These are phyloP conservation scores for Colletotrichum aenigma DNA, from an alignment of 2,329 filamentous ascomycete species.

Conservation along the genomic window DNA sequence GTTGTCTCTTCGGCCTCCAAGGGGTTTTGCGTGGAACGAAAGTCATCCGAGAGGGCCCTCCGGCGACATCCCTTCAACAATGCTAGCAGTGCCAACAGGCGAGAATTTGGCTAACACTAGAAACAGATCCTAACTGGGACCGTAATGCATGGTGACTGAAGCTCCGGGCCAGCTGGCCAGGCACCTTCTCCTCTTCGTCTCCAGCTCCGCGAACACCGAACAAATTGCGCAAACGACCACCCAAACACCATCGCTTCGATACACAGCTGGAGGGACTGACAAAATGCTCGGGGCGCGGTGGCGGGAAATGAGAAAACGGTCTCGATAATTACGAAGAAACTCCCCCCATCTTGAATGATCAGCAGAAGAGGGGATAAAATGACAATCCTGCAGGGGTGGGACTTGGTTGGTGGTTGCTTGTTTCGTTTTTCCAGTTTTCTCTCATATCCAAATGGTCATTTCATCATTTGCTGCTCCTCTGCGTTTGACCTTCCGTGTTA, in stretches of 20 bases:
- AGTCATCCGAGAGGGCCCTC: neutral
- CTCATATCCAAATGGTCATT: neutral
- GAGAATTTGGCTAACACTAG: neutral
- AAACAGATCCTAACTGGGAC: slow-evolving; percentile 84
- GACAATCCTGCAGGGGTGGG: neutral
- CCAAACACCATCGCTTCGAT: slow-evolving; percentile 8
- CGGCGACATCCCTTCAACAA: neutral
- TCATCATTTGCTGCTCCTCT: neutral
- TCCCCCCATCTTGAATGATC: neutral
- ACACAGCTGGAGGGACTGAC: slow-evolving; percentile 12
- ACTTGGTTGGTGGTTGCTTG: neutral
- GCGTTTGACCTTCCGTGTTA: neutral
- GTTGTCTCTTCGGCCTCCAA: neutral
- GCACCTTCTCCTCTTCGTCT: neutral
- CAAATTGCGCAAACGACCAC: slow-evolving; percentile 18
- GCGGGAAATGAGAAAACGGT: neutral
- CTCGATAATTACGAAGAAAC: neutral
- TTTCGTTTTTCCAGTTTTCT: neutral
- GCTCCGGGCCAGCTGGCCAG: slow-evolving; percentile 18
- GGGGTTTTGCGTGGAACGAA: neutral
- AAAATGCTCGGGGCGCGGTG: neutral
- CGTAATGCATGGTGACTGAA: slow-evolving; percentile 78
- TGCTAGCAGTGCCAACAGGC: neutral
- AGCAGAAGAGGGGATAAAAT: neutral
- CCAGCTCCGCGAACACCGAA: slow-evolving; percentile 4